A percentile compares a stretch with the other conserved stretches of the same genome.
phyloP scores from a whole-genome alignment of 495 filamentous ascomycete species.

The Jackrogersella minutella region DNA sequence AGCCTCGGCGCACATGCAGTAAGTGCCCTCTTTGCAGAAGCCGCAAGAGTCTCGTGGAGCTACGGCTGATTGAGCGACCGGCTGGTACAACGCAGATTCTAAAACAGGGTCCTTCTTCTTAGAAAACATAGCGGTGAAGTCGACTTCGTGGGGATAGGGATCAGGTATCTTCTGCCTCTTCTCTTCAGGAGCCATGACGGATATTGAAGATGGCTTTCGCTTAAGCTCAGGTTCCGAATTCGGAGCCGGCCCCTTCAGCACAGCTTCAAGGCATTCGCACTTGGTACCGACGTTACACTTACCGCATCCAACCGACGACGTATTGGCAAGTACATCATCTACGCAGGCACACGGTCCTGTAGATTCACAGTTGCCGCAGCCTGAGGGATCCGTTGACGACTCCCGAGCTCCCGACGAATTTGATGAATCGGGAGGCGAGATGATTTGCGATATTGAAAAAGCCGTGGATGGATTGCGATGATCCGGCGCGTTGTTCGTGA shows the following conservation, averaged over 20 bases:
- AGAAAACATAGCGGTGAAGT: slow-evolving; percentile 74
- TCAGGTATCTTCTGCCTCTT: slow-evolving; percentile 55
- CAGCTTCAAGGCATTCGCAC: slow-evolving; percentile 75
- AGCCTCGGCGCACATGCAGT: slow-evolving; percentile 84
- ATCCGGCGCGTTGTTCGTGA: slow-evolving; percentile 41
- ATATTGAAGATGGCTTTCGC: slow-evolving; percentile 45
- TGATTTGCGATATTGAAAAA: slow-evolving; percentile 59
- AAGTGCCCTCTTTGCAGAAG: slow-evolving; percentile 86
- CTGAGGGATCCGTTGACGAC: slow-evolving; percentile 43
- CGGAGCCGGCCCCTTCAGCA: slow-evolving; percentile 37
- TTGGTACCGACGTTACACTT: slow-evolving; percentile 65
- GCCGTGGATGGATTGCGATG: slow-evolving; percentile 44
- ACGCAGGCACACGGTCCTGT: slow-evolving; percentile 62
- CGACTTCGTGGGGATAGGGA: slow-evolving; percentile 65
- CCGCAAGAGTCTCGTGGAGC: slow-evolving; percentile 72
- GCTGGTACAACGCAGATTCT: slow-evolving; percentile 39
- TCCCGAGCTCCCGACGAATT: slow-evolving; percentile 34
- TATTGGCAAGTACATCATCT: slow-evolving; percentile 55
- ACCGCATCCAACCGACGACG: slow-evolving; percentile 64
- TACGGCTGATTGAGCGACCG: slow-evolving; percentile 41
- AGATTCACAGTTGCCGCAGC: slow-evolving; percentile 61
- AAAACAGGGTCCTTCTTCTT: slow-evolving; percentile 38
- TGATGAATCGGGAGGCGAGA: slow-evolving; percentile 53
- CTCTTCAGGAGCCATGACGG: slow-evolving; percentile 62
- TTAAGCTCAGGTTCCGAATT: slow-evolving; percentile 47